Evolutionary conservation across 2,329 filamentous ascomycete genomes (phyloP).

Genomic region (Colletotrichum spinosum): DNA sequence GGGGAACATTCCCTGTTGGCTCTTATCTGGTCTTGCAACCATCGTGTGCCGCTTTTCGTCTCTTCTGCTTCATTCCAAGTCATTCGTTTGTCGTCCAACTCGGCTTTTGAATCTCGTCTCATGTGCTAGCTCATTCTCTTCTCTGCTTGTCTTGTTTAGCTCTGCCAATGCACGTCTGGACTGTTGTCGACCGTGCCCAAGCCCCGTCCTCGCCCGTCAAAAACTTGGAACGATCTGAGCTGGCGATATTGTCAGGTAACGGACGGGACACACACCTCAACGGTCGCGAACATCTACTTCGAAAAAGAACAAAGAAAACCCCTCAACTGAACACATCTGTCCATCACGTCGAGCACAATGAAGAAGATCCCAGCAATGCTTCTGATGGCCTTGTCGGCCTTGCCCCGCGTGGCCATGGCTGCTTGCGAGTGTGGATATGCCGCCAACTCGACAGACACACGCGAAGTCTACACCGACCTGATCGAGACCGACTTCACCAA

Average conservation of each 20-base stretch:
- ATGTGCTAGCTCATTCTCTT: slow-evolving; percentile 6
- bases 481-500: slow-evolving; percentile 80
- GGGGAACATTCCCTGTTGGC: too few species aligned
- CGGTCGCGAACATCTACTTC: neutral
- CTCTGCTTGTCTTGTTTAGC: slow-evolving; percentile 14
- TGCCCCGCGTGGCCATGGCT: slow-evolving; percentile 17
- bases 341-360: slow-evolving; percentile 7
- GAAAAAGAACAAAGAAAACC: neutral
- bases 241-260: slow-evolving; percentile 16
- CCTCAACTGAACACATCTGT: neutral
- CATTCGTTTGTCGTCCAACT: too few species aligned
- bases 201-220: slow-evolving; percentile 9
- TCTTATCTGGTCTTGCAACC: too few species aligned
- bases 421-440: slow-evolving; percentile 81
- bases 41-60: too few species aligned
- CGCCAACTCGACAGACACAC: slow-evolving; percentile 57
- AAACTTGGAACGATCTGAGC: slow-evolving; percentile 11
- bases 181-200: slow-evolving; percentile 8
- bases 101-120: neutral
- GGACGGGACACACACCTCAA: neutral
- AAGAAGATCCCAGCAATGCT: neutral
- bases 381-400: slow-evolving; percentile 31
- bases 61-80: too few species aligned
- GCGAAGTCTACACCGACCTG: slow-evolving; percentile 72
- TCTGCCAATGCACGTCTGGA: slow-evolving; percentile 17